Percentiles rank a stretch among this genome's conserved stretches.
Conservation (phyloP, 1,139 yeast genomes). For the Sugiyamaella xylanicola region DNA sequence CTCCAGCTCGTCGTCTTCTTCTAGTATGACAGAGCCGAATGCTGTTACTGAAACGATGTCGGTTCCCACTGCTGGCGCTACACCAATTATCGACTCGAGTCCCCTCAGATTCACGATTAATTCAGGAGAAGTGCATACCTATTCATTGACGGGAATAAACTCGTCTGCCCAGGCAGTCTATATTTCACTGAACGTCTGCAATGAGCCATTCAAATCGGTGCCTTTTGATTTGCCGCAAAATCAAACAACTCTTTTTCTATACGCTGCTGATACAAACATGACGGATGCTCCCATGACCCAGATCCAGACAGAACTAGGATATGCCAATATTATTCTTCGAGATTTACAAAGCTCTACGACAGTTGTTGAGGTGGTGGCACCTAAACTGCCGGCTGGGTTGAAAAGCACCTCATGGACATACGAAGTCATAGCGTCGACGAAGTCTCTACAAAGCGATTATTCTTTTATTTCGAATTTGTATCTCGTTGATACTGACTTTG, state of each 20-base stretch:
- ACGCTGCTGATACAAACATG: constrained; percentile 25
- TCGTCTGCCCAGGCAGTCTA: constrained; percentile 21
- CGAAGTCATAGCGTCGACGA: constrained; percentile 70
- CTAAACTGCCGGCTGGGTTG: constrained; percentile 17
- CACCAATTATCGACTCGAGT: constrained; percentile 29
- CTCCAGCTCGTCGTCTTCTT: neutral
- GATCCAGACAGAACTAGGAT: constrained; percentile 29
- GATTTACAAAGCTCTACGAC: constrained; percentile 22
- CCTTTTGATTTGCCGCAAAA: constrained; percentile 22
- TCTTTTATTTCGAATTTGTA: constrained; percentile 60
- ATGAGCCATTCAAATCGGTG: constrained; percentile 22
- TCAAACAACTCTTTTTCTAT: constrained; percentile 24
- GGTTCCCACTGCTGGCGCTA: constrained; percentile 18
- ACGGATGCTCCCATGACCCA: constrained; percentile 18
- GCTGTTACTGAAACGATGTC: neutral
- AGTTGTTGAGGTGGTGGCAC: constrained; percentile 31
- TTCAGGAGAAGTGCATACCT: constrained; percentile 37
- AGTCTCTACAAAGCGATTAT: constrained; percentile 69
- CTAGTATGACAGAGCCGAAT: neutral
- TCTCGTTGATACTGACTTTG: constrained; percentile 72
- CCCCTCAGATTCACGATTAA: constrained; percentile 33
- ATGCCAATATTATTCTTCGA: constrained; percentile 34
- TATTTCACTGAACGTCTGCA: constrained; percentile 32
- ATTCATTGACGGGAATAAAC: constrained; percentile 25
- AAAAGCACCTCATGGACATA: constrained; percentile 45